Evolutionary conservation across 441 rosid species (phyloP).

Genomic region (Erodium texanum): DNA sequence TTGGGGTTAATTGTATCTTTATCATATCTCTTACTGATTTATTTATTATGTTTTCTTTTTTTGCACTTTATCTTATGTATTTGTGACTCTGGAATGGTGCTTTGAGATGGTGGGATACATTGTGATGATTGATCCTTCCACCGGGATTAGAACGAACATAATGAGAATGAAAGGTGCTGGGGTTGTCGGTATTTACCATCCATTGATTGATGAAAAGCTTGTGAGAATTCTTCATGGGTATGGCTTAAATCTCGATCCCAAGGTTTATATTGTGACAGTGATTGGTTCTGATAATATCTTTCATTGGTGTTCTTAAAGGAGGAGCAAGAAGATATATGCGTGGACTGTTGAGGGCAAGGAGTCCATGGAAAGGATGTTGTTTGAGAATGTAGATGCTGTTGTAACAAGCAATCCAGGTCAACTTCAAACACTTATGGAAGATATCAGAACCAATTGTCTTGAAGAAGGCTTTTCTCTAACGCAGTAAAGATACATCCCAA

Average conservation of each 20-base stretch:
- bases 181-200: constrained; percentile 75
- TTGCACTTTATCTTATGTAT: background rate
- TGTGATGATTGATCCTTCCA: constrained; percentile 63
- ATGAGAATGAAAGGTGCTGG: constrained; percentile 69
- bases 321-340: constrained; percentile 61
- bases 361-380: constrained; percentile 65
- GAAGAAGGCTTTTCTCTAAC: constrained; percentile 59
- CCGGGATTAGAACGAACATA: constrained; percentile 46
- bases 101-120: constrained; percentile 74
- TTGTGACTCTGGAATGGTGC: constrained; percentile 8
- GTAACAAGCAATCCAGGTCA: constrained; percentile 64
- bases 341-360: constrained; percentile 84
- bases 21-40: background rate
- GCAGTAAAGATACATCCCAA: constrained; percentile 13
- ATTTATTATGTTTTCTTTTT: background rate
- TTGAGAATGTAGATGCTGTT: constrained; percentile 58
- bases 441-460: constrained; percentile 54
- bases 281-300: background rate
- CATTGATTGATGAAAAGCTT: constrained; percentile 52
- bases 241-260: constrained; percentile 8
- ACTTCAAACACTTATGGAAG: constrained; percentile 63
- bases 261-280: background rate
- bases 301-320: constrained; percentile 31
- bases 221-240: constrained; percentile 58
- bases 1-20: background rate